Base-by-base conservation (phyloP, 2,329 filamentous ascomycete species). In the Lachnellula hyalina region DNA sequence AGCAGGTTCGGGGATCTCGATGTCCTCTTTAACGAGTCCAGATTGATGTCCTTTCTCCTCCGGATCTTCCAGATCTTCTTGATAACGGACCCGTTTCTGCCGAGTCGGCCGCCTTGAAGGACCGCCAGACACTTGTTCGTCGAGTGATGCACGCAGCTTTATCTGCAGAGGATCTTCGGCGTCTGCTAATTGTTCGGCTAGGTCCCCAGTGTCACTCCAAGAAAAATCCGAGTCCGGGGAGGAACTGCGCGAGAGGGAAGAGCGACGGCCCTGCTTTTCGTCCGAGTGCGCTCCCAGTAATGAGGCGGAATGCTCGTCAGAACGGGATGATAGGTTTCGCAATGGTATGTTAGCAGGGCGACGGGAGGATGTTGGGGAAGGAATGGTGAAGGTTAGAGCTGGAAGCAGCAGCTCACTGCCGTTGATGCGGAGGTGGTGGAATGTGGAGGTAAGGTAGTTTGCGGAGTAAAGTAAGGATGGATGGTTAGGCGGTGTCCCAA, bases 121-220 rank as follows among this genome's bases (percentile, higher is more conserved):
- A 75, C 72, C 65, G 74, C 78, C 77, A 64, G 85, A 76, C 53
- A 80, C 75, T 64, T 83, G 80, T 66, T 74, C 81, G 71, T 89
- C 83, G 55, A 87, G 73, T 63, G 84, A 84, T 64, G 83, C 77
- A 67, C 79, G 78, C 57, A 93, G 78, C 66, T 83, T 85, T 64
- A 84, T 82, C 64, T 83, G 85, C 63, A 96, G 79, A 56, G 90
- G 89, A 71, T 96, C 90, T 73, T 93, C 84, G 68, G 85, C 84
- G 77, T 89, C 86, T 67, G 83, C 88, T 65, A 92, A 80, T 79
- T 95, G 93, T 76, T 96, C 93, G 68, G 90, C 90, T 67, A 97
- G 83, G 74, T 97, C 94, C 68, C 91, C 93, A 45, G 93, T 96
- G 73, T 96, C 91, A 69, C 89, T 92, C 91, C 90, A 96, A 65